Percentiles rank a stretch among this genome's conserved stretches.
Conservation (phyloP, 441 rosid genomes). For the Macaranga tanarius region DNA sequence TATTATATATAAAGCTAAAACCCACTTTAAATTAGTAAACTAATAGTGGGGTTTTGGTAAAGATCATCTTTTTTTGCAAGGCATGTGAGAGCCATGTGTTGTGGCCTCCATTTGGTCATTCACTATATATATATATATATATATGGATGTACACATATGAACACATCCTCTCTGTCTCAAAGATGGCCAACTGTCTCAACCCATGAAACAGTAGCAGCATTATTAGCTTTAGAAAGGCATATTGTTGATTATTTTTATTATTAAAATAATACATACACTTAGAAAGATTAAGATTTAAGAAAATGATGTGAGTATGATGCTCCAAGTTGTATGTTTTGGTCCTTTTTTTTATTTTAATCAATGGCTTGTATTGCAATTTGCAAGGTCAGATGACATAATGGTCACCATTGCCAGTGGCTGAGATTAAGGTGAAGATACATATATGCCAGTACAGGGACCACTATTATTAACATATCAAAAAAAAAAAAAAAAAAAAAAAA, state of each 20-base stretch:
- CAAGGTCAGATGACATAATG: constrained; percentile 33
- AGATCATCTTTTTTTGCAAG: constrained; percentile 19
- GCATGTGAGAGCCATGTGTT: constrained; percentile 25
- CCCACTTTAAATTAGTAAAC: neutral
- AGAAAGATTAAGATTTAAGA: constrained; percentile 21
- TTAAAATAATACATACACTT: neutral
- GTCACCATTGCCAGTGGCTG: constrained; percentile 13
- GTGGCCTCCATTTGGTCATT: too few species aligned
- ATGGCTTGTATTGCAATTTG: constrained; percentile 20
- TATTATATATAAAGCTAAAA: neutral
- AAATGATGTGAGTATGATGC: constrained; percentile 23
- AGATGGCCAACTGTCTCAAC: constrained; percentile 36
- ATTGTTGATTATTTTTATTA: neutral
- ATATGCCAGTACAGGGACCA: neutral
- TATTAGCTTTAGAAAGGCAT: neutral
- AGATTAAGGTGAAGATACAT: constrained; percentile 3
- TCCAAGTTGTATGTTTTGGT: neutral
- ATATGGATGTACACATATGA: too few species aligned
- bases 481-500: neutral
- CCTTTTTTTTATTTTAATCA: neutral
- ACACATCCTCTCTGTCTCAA: constrained; percentile 1
- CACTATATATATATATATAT: too few species aligned
- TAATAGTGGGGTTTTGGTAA: constrained; percentile 10
- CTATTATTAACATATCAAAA: neutral
- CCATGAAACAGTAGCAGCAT: constrained; percentile 31